Conservation (phyloP, 2,329 filamentous ascomycete species). For the Alternaria hordeiaustralica region DNA sequence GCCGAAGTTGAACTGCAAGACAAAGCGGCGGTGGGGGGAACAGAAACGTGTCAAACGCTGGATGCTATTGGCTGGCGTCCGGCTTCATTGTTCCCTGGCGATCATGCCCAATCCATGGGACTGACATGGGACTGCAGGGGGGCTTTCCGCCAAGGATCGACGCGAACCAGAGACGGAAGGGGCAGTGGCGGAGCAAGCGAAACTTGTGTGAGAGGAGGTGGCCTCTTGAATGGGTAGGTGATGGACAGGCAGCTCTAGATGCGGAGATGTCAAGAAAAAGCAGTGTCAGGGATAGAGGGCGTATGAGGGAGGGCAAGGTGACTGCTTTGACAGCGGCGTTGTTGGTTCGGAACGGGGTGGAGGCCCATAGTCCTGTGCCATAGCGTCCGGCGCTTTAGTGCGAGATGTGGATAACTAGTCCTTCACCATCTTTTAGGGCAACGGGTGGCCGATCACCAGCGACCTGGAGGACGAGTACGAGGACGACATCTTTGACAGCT, state of each 20-base stretch:
- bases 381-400: constrained; percentile 13
- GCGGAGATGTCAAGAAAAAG: neutral
- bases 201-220: neutral
- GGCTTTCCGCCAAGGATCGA: constrained; percentile 13
- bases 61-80: constrained; percentile 10
- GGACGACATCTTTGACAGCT: neutral
- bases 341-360: constrained; percentile 14
- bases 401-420: constrained; percentile 5
- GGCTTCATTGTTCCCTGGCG: constrained; percentile 10
- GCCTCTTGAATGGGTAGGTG: neutral
- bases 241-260: neutral
- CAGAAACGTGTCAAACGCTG: constrained; percentile 16
- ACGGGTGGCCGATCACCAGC: constrained; percentile 15
- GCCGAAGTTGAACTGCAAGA: neutral
- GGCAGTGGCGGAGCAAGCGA: neutral
- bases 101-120: constrained; percentile 12
- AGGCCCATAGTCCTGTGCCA: constrained; percentile 5
- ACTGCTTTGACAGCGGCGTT: constrained; percentile 16
- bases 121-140: constrained; percentile 19
- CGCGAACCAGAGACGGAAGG: constrained; percentile 1
- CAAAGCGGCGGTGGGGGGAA: constrained; percentile 11
- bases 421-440: constrained; percentile 15
- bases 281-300: constrained; percentile 3
- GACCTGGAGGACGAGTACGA: neutral
- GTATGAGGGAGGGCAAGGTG: constrained; percentile 2